Conservation (phyloP, 164 flowering plant species). For the Aristolochia contorta region DNA sequence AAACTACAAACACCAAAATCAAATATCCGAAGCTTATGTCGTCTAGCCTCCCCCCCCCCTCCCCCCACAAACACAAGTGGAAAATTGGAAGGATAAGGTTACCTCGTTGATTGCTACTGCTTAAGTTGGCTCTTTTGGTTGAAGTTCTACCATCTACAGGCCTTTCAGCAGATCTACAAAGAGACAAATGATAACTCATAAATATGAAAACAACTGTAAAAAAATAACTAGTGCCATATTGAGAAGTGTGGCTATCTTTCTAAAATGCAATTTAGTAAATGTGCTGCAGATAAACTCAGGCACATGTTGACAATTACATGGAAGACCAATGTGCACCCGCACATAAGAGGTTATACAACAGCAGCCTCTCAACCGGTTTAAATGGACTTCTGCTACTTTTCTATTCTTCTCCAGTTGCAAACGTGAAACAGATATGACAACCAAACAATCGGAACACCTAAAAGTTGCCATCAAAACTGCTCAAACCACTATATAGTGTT, state of each 20-base stretch:
- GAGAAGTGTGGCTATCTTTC: neutral
- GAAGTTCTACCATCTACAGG: slow-evolving; percentile 46
- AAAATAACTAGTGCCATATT: neutral
- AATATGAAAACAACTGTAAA: neutral
- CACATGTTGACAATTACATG: neutral
- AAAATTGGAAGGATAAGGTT: too few species aligned
- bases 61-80: slow-evolving; percentile 10
- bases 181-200: neutral
- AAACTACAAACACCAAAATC: neutral
- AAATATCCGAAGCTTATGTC: slow-evolving; percentile 23
- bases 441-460: too few species aligned
- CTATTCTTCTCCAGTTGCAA: too few species aligned
- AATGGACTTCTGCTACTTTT: too few species aligned
- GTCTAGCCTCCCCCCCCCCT: slow-evolving; percentile 21
- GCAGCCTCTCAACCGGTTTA: too few species aligned
- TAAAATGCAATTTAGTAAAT: neutral
- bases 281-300: too few species aligned
- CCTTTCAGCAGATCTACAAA: slow-evolving; percentile 57
- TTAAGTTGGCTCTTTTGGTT: slow-evolving; percentile 41
- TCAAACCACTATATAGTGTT: too few species aligned
- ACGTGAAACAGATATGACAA: too few species aligned
- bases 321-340: neutral
- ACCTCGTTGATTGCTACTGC: slow-evolving; percentile 9
- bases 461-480: too few species aligned
- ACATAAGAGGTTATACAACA: neutral